Base-by-base conservation (phyloP, 441 rosid species). In the Adansonia grandidieri region DNA sequence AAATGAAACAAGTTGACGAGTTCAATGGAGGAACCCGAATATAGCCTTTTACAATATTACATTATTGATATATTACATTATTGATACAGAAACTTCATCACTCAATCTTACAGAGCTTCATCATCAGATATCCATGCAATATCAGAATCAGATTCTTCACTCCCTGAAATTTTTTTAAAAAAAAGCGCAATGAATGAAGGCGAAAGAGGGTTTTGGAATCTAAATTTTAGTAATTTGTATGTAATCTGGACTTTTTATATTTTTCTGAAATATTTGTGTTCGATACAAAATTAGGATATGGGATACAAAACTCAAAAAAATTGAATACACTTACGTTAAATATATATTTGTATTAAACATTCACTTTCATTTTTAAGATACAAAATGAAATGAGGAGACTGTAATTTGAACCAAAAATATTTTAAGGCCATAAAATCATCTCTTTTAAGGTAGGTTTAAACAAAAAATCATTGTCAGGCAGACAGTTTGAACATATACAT, bases 101-200 rank as follows among this genome's bases (percentile, higher is more conserved):
- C 6, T 9, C 66, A 57, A 37, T 37, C 80, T 84, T 77, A 85
- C 37, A 79, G 32, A 32, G 81, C 81, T 75, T 81, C 86, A 15
- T 54, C 63, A 32, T 78, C 82, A 45, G 84, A 78, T 47, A 77
- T 56, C 77, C 86, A 83, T 0, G 77, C 9, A 4, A 14, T 17
- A 8, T 74, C 71, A 2, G 79, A 11, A 56, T 73, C 64, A 14
- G n/a, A 61, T 53, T 50, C 79, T 24, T 75, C 80, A n/a, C 63
- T 63, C n/a, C 86, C 89, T 86, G 57, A 81, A 77, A 72, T 72
- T 9, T 6, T 44, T 37, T 37, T 37, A 10, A 53, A 78, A 24
- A 70, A 9, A 44, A 15, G 7, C n/a, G 17, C 3, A 45, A 58
- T 42, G 37, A 58, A 19, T 6, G 1, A 58, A 74, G 20, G 28